These are phyloP conservation scores for Agrocybe praecox DNA, from an alignment of 768 basidiomycete genomes.

Conservation along the genomic window DNA sequence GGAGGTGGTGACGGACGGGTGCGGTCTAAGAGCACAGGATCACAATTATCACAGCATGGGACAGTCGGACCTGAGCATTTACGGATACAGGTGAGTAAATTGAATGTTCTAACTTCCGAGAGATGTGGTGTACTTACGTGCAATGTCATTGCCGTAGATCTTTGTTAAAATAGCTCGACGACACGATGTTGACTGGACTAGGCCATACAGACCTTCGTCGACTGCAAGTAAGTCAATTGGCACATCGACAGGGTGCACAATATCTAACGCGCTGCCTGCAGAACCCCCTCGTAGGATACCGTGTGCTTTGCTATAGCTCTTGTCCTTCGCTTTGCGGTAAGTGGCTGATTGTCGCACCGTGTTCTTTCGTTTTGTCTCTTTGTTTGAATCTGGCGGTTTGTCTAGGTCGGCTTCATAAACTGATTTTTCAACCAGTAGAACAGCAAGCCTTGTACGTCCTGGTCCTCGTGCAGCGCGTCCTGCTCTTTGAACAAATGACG, in stretches of 20 bases:
- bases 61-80: background rate
- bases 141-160: slow-evolving; percentile 18
- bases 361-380: background rate
- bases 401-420: background rate
- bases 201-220: slow-evolving; percentile 29
- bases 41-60: slow-evolving; percentile 5
- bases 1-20: background rate
- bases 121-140: slow-evolving; percentile 6
- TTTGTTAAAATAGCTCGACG: slow-evolving; percentile 19
- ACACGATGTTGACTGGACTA: slow-evolving; percentile 29
- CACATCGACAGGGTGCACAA: too few relatives aligned
- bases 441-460: slow-evolving; percentile 17
- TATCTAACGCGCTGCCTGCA: too few relatives aligned
- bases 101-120: background rate
- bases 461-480: slow-evolving; percentile 28
- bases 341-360: too few relatives aligned
- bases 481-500: slow-evolving; percentile 31
- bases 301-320: too few relatives aligned
- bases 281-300: too few relatives aligned
- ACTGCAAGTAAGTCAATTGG: slow-evolving; percentile 12
- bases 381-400: too few relatives aligned
- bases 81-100: background rate
- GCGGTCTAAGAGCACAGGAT: background rate
- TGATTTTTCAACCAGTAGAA: slow-evolving; percentile 25
- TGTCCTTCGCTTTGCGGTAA: too few relatives aligned